These are phyloP conservation scores for Misopates orontium DNA, from an alignment of 257 asterid genomes.

Conservation along the genomic window DNA sequence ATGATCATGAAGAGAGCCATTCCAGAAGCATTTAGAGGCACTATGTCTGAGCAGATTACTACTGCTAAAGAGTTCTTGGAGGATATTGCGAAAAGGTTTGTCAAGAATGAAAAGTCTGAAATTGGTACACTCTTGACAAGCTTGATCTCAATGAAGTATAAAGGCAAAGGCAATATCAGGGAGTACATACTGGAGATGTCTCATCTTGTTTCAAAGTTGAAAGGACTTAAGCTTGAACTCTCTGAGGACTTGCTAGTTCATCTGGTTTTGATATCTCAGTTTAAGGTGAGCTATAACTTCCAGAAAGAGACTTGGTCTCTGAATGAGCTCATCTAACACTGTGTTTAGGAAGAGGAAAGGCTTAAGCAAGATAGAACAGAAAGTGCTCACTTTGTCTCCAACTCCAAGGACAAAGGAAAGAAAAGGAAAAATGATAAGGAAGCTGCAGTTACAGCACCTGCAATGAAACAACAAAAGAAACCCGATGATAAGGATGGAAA, in stretches of 20 bases:
- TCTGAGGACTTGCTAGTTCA: slow-evolving; percentile 1
- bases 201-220: slow-evolving; percentile 1
- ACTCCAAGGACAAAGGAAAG: neutral
- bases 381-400: neutral
- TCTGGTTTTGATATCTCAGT: slow-evolving; percentile 2
- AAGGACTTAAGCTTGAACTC: slow-evolving; percentile 1
- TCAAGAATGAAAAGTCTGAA: neutral
- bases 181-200: slow-evolving; percentile 7
- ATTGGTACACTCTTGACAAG: slow-evolving; percentile 3
- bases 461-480: neutral
- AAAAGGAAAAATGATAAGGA: neutral
- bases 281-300: slow-evolving; percentile 8
- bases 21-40: slow-evolving; percentile 5
- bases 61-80: slow-evolving; percentile 5
- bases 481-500: neutral
- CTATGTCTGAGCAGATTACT: neutral
- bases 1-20: slow-evolving; percentile 9
- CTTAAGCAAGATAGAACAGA: too few species aligned
- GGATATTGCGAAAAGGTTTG: slow-evolving; percentile 1
- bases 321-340: slow-evolving; percentile 23
- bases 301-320: slow-evolving; percentile 9
- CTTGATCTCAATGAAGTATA: neutral
- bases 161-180: slow-evolving; percentile 1
- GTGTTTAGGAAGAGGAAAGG: too few species aligned
- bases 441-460: neutral